Evolutionary conservation across 306 rosid species (phyloP).

Genomic region (Malus asiatica): DNA sequence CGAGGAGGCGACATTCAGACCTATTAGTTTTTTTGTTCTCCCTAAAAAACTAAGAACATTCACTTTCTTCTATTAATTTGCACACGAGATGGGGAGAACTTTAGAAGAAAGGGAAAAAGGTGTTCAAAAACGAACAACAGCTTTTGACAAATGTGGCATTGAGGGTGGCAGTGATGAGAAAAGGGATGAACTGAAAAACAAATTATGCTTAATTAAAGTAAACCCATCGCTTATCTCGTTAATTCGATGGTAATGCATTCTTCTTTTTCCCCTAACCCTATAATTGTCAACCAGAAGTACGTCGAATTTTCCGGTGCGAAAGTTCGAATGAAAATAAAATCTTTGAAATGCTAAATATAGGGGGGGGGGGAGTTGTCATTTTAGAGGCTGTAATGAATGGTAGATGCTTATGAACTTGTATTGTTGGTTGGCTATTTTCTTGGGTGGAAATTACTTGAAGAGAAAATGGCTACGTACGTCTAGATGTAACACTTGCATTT

Average conservation of each 20-base stretch:
- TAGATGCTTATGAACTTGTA: background rate
- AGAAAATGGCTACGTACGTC: background rate
- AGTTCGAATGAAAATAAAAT: background rate
- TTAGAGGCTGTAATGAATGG: slow-evolving; percentile 4
- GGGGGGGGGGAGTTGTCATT: background rate
- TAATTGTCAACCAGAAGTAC: slow-evolving; percentile 37
- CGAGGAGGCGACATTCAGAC: slow-evolving; percentile 4
- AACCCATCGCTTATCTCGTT: slow-evolving; percentile 31
- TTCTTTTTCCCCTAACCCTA: slow-evolving; percentile 15
- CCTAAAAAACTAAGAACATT: background rate
- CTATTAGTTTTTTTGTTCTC: background rate
- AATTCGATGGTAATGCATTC: slow-evolving; percentile 22
- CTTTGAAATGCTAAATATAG: slow-evolving; percentile 19
- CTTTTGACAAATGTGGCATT: slow-evolving; percentile 32
- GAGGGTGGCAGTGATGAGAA: slow-evolving; percentile 24
- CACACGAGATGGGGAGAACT: background rate
- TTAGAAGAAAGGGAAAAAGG: slow-evolving; percentile 13
- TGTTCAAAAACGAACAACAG: slow-evolving; percentile 13
- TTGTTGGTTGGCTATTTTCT: background rate
- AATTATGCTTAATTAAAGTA: slow-evolving; percentile 44
- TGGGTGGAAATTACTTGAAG: background rate
- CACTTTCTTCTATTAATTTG: slow-evolving; percentile 3
- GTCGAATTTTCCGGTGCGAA: slow-evolving; percentile 48
- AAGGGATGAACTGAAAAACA: slow-evolving; percentile 17
- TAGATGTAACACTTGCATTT: background rate